Conservation (phyloP, 192 early-diverging fungal genomes). For the Backusella westeae region DNA sequence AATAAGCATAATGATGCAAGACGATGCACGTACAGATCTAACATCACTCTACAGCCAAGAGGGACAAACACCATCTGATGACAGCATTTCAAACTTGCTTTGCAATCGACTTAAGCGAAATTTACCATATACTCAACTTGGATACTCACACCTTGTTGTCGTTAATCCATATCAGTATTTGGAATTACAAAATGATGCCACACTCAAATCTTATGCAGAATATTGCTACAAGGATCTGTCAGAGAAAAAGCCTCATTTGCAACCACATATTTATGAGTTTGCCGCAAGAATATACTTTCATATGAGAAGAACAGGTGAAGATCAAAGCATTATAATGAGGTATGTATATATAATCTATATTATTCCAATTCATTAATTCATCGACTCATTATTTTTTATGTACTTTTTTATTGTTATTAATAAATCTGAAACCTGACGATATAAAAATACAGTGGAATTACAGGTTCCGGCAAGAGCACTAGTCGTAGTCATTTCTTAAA, state of each 20-base stretch:
- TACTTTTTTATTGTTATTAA: neutral
- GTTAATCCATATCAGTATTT: slow-evolving; percentile 53
- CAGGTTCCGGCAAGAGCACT: slow-evolving; percentile 84
- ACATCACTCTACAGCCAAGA: slow-evolving; percentile 3
- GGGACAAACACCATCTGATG: slow-evolving; percentile 35
- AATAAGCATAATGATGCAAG: slow-evolving; percentile 16
- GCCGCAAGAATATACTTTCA: slow-evolving; percentile 71
- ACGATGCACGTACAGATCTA: slow-evolving; percentile 22
- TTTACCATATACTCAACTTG: slow-evolving; percentile 51
- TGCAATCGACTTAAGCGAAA: slow-evolving; percentile 42
- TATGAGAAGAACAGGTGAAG: slow-evolving; percentile 66
- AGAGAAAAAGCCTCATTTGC: slow-evolving; percentile 25
- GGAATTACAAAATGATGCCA: slow-evolving; percentile 46
- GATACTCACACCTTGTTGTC: slow-evolving; percentile 48
- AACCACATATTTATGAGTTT: slow-evolving; percentile 68
- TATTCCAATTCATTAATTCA: neutral
- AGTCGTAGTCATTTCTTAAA: slow-evolving; percentile 62
- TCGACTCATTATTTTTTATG: neutral
- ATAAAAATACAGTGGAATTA: slow-evolving; percentile 64
- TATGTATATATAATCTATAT: slow-evolving; percentile 18
- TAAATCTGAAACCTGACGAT: slow-evolving; percentile 4
- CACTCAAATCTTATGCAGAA: slow-evolving; percentile 54
- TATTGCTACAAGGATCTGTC: slow-evolving; percentile 44
- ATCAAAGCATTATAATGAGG: slow-evolving; percentile 71
- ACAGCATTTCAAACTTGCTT: slow-evolving; percentile 43